Percentiles rank a stretch among this genome's conserved stretches.
Conservation (phyloP, 495 filamentous ascomycete genomes). For the Clavariopsis aquatica region DNA sequence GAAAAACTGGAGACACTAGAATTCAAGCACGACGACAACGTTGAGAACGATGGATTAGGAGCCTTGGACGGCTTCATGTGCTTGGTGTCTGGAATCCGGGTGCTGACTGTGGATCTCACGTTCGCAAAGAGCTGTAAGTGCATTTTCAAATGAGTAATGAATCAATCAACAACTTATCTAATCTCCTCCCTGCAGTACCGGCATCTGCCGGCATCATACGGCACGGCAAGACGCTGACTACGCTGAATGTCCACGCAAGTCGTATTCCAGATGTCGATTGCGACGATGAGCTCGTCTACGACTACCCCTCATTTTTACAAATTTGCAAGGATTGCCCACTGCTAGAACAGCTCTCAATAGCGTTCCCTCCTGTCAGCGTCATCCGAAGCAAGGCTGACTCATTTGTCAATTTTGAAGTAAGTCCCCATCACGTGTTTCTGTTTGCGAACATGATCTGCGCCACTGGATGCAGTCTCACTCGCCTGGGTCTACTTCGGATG, state of each 20-base stretch:
- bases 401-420: conserved; percentile 42
- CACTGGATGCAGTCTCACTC: conserved; percentile 1
- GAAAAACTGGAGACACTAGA: conserved; percentile 42
- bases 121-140: conserved; percentile 31
- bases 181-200: conserved; percentile 25
- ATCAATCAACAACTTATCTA: no score
- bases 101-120: conserved; percentile 42
- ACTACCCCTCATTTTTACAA: conserved; percentile 38
- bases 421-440: conserved; percentile 1
- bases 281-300: conserved; percentile 44
- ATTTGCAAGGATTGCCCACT: conserved; percentile 44
- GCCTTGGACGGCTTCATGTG: conserved; percentile 47
- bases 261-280: conserved; percentile 17
- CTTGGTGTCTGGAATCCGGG: conserved; percentile 43
- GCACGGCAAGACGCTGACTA: conserved; percentile 42
- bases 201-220: conserved; percentile 41
- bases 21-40: conserved; percentile 46
- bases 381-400: conserved; percentile 35
- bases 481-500: conserved; percentile 24
- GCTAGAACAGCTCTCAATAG: conserved; percentile 44
- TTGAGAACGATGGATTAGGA: conserved; percentile 43
- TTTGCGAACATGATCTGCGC: conserved; percentile 3
- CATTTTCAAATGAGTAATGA: no score
- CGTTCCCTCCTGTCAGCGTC: conserved; percentile 40
- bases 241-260: conserved; percentile 42